phyloP scores from a whole-genome alignment of 129 eudicot genomes.

The carrot (Daucus carota) region DH1_v3.0 NC_030381.2:35539501-35540000 shows the following conservation, averaged over 20 bases:
- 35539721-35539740: neutral
- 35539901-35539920: too few relatives aligned
- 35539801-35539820: neutral
- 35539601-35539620: too few relatives aligned
- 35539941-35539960: too few relatives aligned
- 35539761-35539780: neutral
- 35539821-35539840: neutral
- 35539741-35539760: neutral
- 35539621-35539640: too few relatives aligned
- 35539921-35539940: too few relatives aligned
- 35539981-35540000: too few relatives aligned
- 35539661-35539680: neutral
- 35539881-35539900: too few relatives aligned
- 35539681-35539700: neutral
- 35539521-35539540: neutral
- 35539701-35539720: neutral
- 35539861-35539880: neutral
- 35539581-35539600: neutral
- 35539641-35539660: too few relatives aligned
- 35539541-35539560: neutral
- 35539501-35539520: neutral
- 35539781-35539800: neutral
- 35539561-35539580: neutral
- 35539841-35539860: neutral
- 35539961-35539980: too few relatives aligned